A percentile compares a stretch with the other conserved stretches of the same genome.
These are phyloP conservation scores for Iberis pinnata DNA, from an alignment of 345 rosid genomes.

Conservation along the genomic window DNA sequence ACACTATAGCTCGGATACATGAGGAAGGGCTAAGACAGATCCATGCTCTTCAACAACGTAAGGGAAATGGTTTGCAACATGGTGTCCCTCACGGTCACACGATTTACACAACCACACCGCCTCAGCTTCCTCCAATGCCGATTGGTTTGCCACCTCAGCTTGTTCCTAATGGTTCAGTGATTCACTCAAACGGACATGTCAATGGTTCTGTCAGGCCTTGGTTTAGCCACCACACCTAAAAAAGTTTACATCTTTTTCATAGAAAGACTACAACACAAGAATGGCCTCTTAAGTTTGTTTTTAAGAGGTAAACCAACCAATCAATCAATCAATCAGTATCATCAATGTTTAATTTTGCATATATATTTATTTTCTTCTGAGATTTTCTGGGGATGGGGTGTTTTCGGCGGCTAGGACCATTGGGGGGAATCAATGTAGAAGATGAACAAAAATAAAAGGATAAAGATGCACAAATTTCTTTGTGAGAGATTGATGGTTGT, in stretches of 20 bases:
- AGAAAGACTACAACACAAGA: slow-evolving; percentile 25
- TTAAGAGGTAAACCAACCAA: slow-evolving; percentile 16
- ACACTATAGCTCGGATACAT: slow-evolving; percentile 76
- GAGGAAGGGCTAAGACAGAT: slow-evolving; percentile 94
- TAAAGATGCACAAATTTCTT: slow-evolving; percentile 17
- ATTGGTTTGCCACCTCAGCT: slow-evolving; percentile 61
- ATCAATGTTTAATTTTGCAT: slow-evolving; percentile 23
- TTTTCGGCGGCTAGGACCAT: slow-evolving; percentile 20
- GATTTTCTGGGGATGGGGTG: neutral
- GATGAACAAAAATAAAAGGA: slow-evolving; percentile 22
- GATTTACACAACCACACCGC: slow-evolving; percentile 48
- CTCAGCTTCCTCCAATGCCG: slow-evolving; percentile 56
- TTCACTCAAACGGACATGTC: slow-evolving; percentile 74
- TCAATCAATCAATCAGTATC: slow-evolving; percentile 3
- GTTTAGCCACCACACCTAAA: slow-evolving; percentile 59
- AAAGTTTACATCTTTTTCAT: slow-evolving; percentile 17
- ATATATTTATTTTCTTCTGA: slow-evolving; percentile 20
- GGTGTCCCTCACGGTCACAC: slow-evolving; percentile 76
- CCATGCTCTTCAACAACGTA: slow-evolving; percentile 66
- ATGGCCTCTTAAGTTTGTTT: slow-evolving; percentile 28
- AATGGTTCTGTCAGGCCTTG: slow-evolving; percentile 75
- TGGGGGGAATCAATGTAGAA: slow-evolving; percentile 19
- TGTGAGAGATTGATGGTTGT: too few species aligned
- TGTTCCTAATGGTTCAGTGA: slow-evolving; percentile 62
- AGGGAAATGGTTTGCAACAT: slow-evolving; percentile 50